Evolutionary conservation across 495 filamentous ascomycete species (phyloP).

Genomic region (Neurospora discreta): DNA sequence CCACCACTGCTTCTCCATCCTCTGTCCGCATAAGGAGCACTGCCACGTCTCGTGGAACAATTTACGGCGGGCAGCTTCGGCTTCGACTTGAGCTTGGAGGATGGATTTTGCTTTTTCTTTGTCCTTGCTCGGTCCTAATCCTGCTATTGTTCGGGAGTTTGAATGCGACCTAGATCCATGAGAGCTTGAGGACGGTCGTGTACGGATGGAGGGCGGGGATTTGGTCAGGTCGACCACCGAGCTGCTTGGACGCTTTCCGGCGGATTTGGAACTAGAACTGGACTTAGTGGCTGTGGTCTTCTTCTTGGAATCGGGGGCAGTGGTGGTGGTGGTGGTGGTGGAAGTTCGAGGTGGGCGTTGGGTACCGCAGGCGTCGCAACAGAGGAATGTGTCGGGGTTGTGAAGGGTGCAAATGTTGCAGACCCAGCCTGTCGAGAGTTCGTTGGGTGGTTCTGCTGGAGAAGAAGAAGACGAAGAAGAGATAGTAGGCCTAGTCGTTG

Average conservation of each 20-base stretch:
- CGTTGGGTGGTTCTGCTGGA: neutral
- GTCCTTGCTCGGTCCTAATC: neutral
- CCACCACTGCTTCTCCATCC: slow-evolving; percentile 67
- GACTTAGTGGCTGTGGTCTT: neutral
- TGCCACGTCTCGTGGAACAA: slow-evolving; percentile 44
- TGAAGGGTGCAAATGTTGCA: slow-evolving; percentile 76
- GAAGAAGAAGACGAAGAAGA: neutral
- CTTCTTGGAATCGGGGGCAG: neutral
- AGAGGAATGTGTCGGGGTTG: slow-evolving; percentile 57
- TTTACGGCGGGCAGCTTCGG: slow-evolving; percentile 6
- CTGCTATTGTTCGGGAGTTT: neutral
- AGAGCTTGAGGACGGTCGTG: neutral
- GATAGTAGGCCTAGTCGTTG: neutral
- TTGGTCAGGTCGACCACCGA: slow-evolving; percentile 22
- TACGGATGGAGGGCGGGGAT: neutral
- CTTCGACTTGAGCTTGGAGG: slow-evolving; percentile 7
- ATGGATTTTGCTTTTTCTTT: neutral
- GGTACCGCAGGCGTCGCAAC: slow-evolving; percentile 68
- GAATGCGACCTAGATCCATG: neutral
- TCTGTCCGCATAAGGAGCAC: slow-evolving; percentile 52
- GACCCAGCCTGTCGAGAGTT: slow-evolving; percentile 41
- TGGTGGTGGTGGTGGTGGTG: neutral
- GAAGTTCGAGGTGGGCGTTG: slow-evolving; percentile 40
- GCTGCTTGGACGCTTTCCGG: slow-evolving; percentile 5
- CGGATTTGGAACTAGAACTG: slow-evolving; percentile 1